Conservation (phyloP, 129 eudicot species). For the Centella asiatica region DNA sequence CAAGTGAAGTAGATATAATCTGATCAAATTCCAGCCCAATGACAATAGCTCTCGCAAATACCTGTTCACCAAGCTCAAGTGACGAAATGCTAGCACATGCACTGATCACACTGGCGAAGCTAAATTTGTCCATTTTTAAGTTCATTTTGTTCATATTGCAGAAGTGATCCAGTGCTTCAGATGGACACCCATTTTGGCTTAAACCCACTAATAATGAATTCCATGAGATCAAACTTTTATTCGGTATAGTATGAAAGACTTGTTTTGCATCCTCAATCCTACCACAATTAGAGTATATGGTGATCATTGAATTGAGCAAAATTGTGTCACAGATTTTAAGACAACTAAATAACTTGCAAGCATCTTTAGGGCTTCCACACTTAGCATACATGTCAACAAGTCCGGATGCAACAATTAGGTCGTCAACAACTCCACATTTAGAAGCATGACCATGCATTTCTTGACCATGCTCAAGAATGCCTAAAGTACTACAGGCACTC, state of each 20-base stretch:
- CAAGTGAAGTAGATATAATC: constrained; percentile 53
- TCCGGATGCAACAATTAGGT: constrained; percentile 54
- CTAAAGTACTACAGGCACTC: constrained; percentile 50
- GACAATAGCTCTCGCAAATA: constrained; percentile 51
- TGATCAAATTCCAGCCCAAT: constrained; percentile 66
- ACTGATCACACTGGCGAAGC: constrained; percentile 68
- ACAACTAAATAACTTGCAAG: constrained; percentile 48
- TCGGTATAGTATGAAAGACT: constrained; percentile 42
- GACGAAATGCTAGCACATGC: constrained; percentile 67
- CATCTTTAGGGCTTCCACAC: constrained; percentile 43
- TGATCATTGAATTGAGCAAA: constrained; percentile 76
- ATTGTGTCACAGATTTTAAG: constrained; percentile 48
- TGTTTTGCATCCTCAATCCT: constrained; percentile 61
- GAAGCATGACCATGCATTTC: constrained; percentile 53
- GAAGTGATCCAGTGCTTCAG: constrained; percentile 54
- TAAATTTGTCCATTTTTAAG: constrained; percentile 49
- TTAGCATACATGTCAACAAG: constrained; percentile 66
- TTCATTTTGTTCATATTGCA: constrained; percentile 43
- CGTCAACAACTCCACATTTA: constrained; percentile 46
- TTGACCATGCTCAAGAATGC: constrained; percentile 27
- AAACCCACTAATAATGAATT: constrained; percentile 79
- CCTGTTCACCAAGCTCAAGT: constrained; percentile 71
- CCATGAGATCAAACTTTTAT: constrained; percentile 81
- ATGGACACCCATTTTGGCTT: constrained; percentile 71
- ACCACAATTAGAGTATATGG: constrained; percentile 47